Conservation (phyloP, 768 basidiomycete species). For the Clavaria fumosa region DNA sequence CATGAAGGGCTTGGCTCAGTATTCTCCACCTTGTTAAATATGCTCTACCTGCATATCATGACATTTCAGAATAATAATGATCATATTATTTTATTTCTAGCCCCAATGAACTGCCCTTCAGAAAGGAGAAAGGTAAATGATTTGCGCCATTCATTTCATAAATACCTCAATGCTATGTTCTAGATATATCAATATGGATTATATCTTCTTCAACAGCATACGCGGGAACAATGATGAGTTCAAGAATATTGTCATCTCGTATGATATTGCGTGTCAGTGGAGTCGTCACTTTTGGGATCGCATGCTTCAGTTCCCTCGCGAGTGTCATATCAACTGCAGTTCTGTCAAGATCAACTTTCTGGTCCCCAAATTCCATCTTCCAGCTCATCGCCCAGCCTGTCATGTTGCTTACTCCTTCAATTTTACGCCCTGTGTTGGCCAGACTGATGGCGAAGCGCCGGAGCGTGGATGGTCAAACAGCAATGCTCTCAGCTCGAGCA, state of each 20-base stretch:
- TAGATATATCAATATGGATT: neutral
- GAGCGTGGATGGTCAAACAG: slow-evolving; percentile 24
- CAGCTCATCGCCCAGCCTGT: slow-evolving; percentile 18
- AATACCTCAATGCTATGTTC: neutral
- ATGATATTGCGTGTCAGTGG: slow-evolving; percentile 18
- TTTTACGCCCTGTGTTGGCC: slow-evolving; percentile 14
- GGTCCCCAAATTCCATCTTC: slow-evolving; percentile 26
- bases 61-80: no score
- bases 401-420: slow-evolving; percentile 19
- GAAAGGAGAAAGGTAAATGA: slow-evolving; percentile 18
- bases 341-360: slow-evolving; percentile 7
- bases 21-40: no score
- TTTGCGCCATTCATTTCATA: neutral
- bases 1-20: no score
- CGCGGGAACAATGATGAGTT: no score
- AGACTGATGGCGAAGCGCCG: slow-evolving; percentile 19
- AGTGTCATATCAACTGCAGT: neutral
- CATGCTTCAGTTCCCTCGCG: neutral
- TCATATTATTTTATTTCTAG: no score
- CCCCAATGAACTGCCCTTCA: no score
- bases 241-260: slow-evolving; percentile 11
- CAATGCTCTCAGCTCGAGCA: slow-evolving; percentile 19
- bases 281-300: slow-evolving; percentile 8
- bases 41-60: no score
- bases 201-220: neutral